phyloP scores from a whole-genome alignment of 345 rosid species.

The Excoecaria cochinchinensis region DNA sequence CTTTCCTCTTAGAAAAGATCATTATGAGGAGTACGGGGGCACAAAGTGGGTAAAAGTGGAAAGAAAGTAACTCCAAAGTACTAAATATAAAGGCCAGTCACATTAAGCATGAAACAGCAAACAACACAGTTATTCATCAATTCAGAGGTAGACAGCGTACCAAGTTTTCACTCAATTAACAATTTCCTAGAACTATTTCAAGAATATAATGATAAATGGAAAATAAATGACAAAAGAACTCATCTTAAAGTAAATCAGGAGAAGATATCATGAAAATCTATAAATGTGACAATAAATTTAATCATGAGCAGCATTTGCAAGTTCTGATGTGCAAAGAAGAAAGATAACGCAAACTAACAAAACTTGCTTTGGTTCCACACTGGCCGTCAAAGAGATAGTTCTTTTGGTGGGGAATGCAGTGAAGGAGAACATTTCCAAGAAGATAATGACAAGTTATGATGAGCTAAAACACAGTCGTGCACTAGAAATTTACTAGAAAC shows the following conservation, averaged over 20 bases:
- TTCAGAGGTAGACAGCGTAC: background rate
- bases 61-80: background rate
- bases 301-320: too few relatives aligned
- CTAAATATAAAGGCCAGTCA: background rate
- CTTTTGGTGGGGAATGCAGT: background rate
- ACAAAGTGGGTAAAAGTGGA: background rate
- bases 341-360: background rate
- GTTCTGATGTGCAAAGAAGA: background rate
- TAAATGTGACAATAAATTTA: too few relatives aligned
- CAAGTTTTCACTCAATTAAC: background rate
- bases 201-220: background rate
- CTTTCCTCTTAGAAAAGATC: too few relatives aligned
- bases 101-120: background rate
- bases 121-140: background rate
- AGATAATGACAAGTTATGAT: background rate
- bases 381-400: background rate
- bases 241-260: background rate
- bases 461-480: background rate
- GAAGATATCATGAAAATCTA: background rate
- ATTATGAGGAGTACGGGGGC: background rate
- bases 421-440: background rate
- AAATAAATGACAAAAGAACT: background rate
- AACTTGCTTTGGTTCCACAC: background rate
- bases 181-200: background rate
- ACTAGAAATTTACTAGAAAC: background rate